Conservation (phyloP, 306 rosid genomes). For the Lagenaria siceraria region DNA sequence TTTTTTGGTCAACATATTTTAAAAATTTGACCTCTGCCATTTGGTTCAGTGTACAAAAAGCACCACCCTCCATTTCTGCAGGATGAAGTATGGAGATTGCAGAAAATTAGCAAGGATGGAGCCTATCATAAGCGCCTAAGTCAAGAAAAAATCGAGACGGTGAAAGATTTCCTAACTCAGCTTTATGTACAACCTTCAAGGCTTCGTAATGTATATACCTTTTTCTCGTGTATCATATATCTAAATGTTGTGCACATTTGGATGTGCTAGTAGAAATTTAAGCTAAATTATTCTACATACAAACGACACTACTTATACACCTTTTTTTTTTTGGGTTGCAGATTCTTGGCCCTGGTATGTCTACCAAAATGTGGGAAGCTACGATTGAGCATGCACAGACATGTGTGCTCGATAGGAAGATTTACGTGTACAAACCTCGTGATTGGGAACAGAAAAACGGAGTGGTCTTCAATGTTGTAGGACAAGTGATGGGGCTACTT, state of each 20-base stretch:
- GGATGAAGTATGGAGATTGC: constrained; percentile 97
- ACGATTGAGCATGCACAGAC: constrained; percentile 91
- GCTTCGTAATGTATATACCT: constrained; percentile 61
- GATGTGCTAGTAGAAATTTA: not conserved
- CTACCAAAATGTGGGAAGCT: constrained; percentile 98
- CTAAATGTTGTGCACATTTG: constrained; percentile 1
- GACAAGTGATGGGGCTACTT: constrained; percentile 63
- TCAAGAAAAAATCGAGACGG: constrained; percentile 51
- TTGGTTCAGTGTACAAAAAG: constrained; percentile 77
- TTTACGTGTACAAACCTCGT: constrained; percentile 34
- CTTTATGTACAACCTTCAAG: constrained; percentile 61
- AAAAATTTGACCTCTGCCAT: constrained; percentile 5
- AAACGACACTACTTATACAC: not conserved
- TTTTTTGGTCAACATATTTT: not conserved
- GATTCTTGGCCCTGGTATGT: constrained; percentile 96
- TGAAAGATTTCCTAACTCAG: constrained; percentile 74
- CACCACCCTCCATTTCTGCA: constrained; percentile 86
- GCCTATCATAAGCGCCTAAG: constrained; percentile 89
- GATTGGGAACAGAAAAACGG: constrained; percentile 48
- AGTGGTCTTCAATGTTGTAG: constrained; percentile 78
- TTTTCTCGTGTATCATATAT: not conserved
- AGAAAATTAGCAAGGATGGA: constrained; percentile 95
- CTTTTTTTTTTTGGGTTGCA: constrained; percentile 18
- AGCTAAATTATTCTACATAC: not conserved
- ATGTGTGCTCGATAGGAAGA: constrained; percentile 44